Conservation (phyloP, 257 asterid genomes). For the Jaltomata sinuosa region DNA sequence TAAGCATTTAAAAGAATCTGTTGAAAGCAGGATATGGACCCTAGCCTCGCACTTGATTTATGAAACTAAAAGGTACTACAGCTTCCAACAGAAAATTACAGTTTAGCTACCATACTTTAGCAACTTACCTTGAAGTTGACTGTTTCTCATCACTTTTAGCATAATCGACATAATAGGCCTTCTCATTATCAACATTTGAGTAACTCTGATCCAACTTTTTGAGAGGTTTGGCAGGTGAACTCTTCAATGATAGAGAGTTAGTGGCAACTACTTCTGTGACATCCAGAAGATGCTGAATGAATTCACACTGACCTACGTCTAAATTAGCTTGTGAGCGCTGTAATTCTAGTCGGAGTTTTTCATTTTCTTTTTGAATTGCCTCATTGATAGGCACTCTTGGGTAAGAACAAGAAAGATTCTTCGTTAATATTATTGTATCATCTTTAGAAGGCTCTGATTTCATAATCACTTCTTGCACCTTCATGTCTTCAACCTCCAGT, state of each 20-base stretch:
- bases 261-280: slow-evolving; percentile 79
- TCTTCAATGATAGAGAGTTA: slow-evolving; percentile 39
- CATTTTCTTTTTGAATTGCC: slow-evolving; percentile 66
- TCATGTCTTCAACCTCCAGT: slow-evolving; percentile 70
- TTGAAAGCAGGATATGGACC: not conserved
- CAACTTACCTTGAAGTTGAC: slow-evolving; percentile 56
- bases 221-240: slow-evolving; percentile 27
- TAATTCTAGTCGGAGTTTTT: slow-evolving; percentile 78
- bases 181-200: slow-evolving; percentile 22
- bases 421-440: slow-evolving; percentile 57
- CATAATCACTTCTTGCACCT: slow-evolving; percentile 66
- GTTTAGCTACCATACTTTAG: not conserved
- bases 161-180: slow-evolving; percentile 23
- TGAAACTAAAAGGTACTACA: not conserved
- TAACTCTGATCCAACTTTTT: slow-evolving; percentile 36
- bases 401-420: slow-evolving; percentile 79
- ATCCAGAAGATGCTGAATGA: slow-evolving; percentile 83
- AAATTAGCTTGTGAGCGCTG: slow-evolving; percentile 71
- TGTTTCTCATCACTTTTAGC: slow-evolving; percentile 33
- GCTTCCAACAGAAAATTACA: not conserved
- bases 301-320: slow-evolving; percentile 80
- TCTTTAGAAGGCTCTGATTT: slow-evolving; percentile 61
- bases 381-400: slow-evolving; percentile 59
- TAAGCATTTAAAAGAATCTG: not conserved
- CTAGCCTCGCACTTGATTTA: not conserved